phyloP scores from a whole-genome alignment of 371 early-diverging fungal species.

The Cokeromyces recurvatus region DNA sequence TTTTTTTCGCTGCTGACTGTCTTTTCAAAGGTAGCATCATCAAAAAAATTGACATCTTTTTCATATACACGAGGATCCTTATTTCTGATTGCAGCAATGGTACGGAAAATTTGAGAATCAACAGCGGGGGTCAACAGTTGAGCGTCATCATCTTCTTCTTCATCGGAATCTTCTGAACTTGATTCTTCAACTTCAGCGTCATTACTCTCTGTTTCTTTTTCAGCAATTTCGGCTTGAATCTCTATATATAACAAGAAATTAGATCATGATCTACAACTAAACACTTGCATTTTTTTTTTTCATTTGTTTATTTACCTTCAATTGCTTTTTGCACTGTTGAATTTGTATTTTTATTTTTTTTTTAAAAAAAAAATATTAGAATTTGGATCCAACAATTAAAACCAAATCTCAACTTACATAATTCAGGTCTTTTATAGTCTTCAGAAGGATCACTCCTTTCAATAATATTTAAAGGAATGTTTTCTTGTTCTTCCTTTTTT shows the following conservation, averaged over 20 bases:
- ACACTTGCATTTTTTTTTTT: neutral
- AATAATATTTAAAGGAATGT: too few species aligned
- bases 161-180: conserved; percentile 17
- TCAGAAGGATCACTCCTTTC: conserved; percentile 8
- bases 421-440: conserved; percentile 18
- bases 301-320: conserved; percentile 3
- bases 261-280: neutral
- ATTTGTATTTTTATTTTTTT: neutral
- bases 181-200: conserved; percentile 8
- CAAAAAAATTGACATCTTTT: conserved; percentile 63
- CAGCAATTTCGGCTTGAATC: conserved; percentile 21
- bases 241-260: neutral
- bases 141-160: conserved; percentile 87
- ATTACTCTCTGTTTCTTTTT: neutral
- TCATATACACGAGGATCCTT: conserved; percentile 86
- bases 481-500: too few species aligned
- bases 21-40: conserved; percentile 56
- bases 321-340: conserved; percentile 17
- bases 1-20: conserved; percentile 48
- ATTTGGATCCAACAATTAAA: neutral
- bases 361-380: neutral
- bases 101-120: conserved; percentile 89
- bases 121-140: conserved; percentile 82
- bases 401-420: conserved; percentile 7
- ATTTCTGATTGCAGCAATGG: conserved; percentile 75